Evolutionary conservation across 169 alveolate species (phyloP).

Genomic region (Eimeria sp.): DNA sequence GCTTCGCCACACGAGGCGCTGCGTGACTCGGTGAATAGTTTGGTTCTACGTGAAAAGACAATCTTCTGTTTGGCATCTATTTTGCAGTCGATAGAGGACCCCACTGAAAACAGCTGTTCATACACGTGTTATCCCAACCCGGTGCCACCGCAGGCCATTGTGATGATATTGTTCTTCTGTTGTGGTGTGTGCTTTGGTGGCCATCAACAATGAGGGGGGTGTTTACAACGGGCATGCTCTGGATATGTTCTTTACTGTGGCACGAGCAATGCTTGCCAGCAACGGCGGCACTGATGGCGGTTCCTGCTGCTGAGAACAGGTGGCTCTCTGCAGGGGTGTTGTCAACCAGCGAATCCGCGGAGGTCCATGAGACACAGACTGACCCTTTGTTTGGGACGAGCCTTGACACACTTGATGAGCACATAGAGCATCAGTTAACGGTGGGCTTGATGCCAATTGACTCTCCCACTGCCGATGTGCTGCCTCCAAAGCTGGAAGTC

Average conservation of each 20-base stretch:
- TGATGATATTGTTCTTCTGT: neutral
- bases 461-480: neutral
- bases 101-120: neutral
- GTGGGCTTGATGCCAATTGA: neutral
- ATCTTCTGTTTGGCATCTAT: neutral
- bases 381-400: neutral
- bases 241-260: neutral
- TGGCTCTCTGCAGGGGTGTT: neutral
- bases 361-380: neutral
- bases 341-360: neutral
- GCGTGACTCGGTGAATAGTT: neutral
- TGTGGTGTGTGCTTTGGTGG: neutral
- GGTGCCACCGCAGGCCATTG: neutral
- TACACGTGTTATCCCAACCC: neutral
- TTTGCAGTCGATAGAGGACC: neutral
- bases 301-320: neutral
- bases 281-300: neutral
- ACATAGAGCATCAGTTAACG: neutral
- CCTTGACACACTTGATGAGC: neutral
- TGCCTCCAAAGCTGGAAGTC: neutral
- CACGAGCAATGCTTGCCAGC: neutral
- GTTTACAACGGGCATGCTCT: neutral
- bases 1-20: neutral
- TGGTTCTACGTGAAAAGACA: neutral
- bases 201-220: neutral